phyloP scores from a whole-genome alignment of 768 basidiomycete species.

The Pleurotus djamor region DNA sequence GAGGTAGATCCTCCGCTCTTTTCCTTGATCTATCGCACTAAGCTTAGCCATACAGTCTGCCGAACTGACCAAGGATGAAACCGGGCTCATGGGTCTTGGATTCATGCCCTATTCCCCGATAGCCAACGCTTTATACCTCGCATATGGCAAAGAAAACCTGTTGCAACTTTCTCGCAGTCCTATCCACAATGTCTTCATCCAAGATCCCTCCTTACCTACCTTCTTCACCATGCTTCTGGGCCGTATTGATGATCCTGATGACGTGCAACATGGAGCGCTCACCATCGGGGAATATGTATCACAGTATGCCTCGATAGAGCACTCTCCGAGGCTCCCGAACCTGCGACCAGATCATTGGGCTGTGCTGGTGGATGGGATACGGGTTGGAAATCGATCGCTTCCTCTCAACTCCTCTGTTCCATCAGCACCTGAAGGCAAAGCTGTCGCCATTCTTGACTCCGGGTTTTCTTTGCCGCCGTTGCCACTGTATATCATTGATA shows the following conservation, averaged over 20 bases:
- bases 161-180: not conserved
- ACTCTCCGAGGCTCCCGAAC: not conserved
- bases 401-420: not conserved
- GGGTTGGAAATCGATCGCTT: not conserved
- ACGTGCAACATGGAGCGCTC: not conserved
- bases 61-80: not conserved
- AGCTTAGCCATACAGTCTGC: not conserved
- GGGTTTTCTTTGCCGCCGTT: not conserved
- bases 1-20: not conserved
- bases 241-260: not conserved
- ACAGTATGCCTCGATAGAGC: not conserved
- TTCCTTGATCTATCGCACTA: no score
- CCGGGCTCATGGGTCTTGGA: not conserved
- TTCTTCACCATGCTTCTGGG: not conserved
- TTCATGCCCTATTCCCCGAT: not conserved
- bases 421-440: not conserved
- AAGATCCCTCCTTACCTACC: not conserved
- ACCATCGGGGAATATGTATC: not conserved
- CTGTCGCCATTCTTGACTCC: not conserved
- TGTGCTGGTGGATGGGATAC: not conserved
- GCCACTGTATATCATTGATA: not conserved
- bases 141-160: not conserved
- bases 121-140: not conserved
- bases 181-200: not conserved
- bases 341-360: not conserved